phyloP scores from a whole-genome alignment of 345 rosid species.

The Salix suchowensis region DNA sequence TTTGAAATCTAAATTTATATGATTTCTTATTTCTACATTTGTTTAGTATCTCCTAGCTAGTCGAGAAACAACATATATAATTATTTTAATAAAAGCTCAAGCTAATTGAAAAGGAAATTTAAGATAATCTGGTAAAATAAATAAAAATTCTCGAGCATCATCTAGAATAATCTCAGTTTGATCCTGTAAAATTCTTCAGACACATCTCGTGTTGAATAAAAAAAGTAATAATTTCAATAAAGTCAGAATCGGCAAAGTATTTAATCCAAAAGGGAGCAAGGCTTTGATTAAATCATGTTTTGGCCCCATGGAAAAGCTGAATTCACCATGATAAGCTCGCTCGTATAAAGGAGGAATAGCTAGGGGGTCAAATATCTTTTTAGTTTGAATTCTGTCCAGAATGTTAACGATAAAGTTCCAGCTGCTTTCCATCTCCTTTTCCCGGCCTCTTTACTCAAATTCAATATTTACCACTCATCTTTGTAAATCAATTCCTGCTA shows the following conservation, averaged over 20 bases:
- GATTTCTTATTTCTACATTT: too few species aligned
- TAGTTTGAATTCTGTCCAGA: constrained; percentile 13
- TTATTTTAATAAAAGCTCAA: too few species aligned
- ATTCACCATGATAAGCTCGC: constrained; percentile 4
- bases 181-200: too few species aligned
- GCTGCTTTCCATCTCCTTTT: neutral
- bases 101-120: too few species aligned
- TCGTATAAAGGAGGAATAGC: constrained; percentile 8
- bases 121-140: too few species aligned
- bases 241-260: neutral
- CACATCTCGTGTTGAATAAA: neutral
- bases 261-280: neutral
- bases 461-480: neutral
- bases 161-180: too few species aligned
- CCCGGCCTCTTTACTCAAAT: constrained; percentile 15
- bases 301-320: constrained; percentile 1
- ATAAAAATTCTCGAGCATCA: too few species aligned
- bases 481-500: neutral
- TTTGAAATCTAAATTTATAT: too few species aligned
- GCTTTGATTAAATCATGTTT: neutral
- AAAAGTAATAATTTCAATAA: too few species aligned
- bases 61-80: too few species aligned
- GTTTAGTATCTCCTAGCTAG: too few species aligned
- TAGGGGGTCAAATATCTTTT: constrained; percentile 23
- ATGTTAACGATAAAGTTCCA: neutral